Evolutionary conservation across 257 asterid genomes (phyloP), one percentile per base, ranked within the genome.

Genomic region (Ballota nigra): DNA sequence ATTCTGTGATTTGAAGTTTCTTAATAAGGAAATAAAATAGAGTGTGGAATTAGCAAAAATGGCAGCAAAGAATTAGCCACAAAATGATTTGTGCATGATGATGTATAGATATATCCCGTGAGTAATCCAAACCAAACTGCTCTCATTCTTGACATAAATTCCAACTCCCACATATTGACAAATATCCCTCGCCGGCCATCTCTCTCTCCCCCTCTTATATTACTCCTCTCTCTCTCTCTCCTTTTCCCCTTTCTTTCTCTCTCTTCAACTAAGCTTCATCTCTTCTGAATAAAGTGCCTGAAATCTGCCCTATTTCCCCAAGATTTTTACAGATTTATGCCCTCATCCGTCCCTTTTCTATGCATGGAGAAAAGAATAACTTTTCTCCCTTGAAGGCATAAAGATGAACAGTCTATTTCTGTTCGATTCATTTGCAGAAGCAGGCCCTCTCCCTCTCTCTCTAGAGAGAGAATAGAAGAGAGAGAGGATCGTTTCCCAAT

Each of bases 391-490:
- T 8, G 43, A 53, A n/a, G 16, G 10, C 6, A 49, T 73, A 83
- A 83, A 84, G 89, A 75, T 83, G 93, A 86, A 55, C 43, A 52
- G 93, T 92, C 98, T 22, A 74, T 92, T 88, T 86, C 76, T 66
- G 12, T 68, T 77, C 12, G 82, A 78, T 82, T 84, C 80, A 69
- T 80, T 66, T 78, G 62, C 86, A 78, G 84, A 70, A 76, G 62
- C 86, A 78, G 84, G 68, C 55, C 67, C 22, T 47, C 66, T 69
- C 29, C 24, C 45, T 29, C 60, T 41, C 36, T 51, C n/a, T n/a
- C n/a, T n/a, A n/a, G n/a, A 11, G 67, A 53, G 51, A 12, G 61
- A 58, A 58, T 68, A 58, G 68, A 74, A 34, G 70, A 18, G 53
- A 69, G 61, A 71, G 58, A 65, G 85, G 73, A 77, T 83, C 91